Evolutionary conservation across 805 yeast genomes (phyloP).

Genomic region (Clavispora vitiphila): DNA sequence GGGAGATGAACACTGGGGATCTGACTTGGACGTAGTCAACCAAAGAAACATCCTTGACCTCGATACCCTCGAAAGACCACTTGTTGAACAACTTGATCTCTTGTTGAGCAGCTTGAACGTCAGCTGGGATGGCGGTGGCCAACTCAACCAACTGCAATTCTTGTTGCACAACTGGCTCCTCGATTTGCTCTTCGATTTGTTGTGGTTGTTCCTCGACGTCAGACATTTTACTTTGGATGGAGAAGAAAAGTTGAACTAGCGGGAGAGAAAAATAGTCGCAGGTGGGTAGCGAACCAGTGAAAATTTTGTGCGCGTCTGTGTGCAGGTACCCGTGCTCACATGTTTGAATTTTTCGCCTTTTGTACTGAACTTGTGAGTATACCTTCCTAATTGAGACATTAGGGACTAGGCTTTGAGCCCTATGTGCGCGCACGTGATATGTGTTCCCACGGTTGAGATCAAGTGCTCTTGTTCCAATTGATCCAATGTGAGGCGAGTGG

Average conservation of each 20-base stretch:
- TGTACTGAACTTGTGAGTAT: constrained; percentile 15
- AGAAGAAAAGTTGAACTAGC: constrained; percentile 8
- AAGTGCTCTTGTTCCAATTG: no score
- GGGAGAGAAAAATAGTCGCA: constrained; percentile 2
- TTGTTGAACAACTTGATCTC: constrained; percentile 98
- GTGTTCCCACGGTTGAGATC: not conserved
- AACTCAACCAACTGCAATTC: constrained; percentile 76
- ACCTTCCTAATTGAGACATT: constrained; percentile 15
- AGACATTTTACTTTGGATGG: constrained; percentile 55
- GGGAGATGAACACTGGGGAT: constrained; percentile 95
- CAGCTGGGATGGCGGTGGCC: constrained; percentile 96
- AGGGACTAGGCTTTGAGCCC: constrained; percentile 12
- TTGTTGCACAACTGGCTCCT: constrained; percentile 79
- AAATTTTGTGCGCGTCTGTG: constrained; percentile 10
- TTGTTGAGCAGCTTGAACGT: constrained; percentile 90
- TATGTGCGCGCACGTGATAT: constrained; percentile 15
- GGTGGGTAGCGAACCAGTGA: constrained; percentile 2
- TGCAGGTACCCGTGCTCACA: constrained; percentile 17
- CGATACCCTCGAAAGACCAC: constrained; percentile 98
- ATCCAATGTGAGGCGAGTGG: no score
- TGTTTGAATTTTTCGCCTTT: constrained; percentile 4
- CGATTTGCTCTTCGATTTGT: constrained; percentile 32
- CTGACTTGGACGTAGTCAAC: constrained; percentile 98
- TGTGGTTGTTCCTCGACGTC: constrained; percentile 65
- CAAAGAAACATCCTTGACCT: constrained; percentile 95